Percentiles rank a stretch among this genome's conserved stretches.
Evolutionary conservation across 768 basidiomycete species (phyloP).

Genomic region (Leucocoprinus leucothites): DNA sequence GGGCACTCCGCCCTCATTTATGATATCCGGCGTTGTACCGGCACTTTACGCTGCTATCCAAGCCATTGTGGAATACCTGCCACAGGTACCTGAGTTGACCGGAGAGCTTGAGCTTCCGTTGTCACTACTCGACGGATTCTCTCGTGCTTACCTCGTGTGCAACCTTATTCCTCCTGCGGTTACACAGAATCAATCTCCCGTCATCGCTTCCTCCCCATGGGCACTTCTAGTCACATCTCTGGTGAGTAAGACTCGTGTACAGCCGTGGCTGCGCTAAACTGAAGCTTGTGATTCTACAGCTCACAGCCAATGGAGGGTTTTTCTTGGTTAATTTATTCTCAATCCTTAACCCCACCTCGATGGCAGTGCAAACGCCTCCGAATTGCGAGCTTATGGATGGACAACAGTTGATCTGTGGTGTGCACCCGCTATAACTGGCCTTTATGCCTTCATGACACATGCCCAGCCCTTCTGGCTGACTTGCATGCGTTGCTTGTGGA

Average conservation of each 20-base stretch:
- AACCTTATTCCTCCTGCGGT: conserved; percentile 73
- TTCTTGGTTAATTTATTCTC: conserved; percentile 75
- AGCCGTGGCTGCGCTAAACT: not conserved
- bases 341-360: conserved; percentile 54
- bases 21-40: conserved; percentile 67
- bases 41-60: conserved; percentile 60
- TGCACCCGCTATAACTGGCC: conserved; percentile 70
- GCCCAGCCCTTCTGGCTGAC: conserved; percentile 81
- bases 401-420: conserved; percentile 82
- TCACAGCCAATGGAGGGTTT: conserved; percentile 77
- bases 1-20: conserved; percentile 71
- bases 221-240: conserved; percentile 71
- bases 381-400: conserved; percentile 84
- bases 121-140: conserved; percentile 72
- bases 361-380: conserved; percentile 69
- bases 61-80: conserved; percentile 58
- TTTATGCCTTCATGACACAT: conserved; percentile 83
- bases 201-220: conserved; percentile 68
- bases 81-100: conserved; percentile 48
- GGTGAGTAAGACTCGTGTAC: conserved; percentile 35
- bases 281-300: conserved; percentile 30
- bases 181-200: conserved; percentile 43
- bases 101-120: conserved; percentile 67
- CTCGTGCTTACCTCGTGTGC: conserved; percentile 77
- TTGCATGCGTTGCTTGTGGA: conserved; percentile 46